Base-by-base conservation (phyloP, 164 flowering plant species). In the Tetracentron sinense region DNA sequence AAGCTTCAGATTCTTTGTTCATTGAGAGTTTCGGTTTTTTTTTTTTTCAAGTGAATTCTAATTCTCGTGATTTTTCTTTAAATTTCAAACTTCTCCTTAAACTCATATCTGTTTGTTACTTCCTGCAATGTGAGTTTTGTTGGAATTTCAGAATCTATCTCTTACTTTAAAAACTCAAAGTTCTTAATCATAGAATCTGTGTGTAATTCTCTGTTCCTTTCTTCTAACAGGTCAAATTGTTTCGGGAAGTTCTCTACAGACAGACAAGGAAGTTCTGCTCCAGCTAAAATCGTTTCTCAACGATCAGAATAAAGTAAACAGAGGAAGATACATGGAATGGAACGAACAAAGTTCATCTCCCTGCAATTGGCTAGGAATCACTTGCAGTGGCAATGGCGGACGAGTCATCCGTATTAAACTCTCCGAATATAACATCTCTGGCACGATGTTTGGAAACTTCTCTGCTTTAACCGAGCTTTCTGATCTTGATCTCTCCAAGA, bases 401-500 rank as follows among this genome's bases (percentile, higher is more conserved):
- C n/a, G n/a, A n/a, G n/a, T n/a, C n/a, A n/a, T n/a, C n/a, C n/a
- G n/a, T n/a, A 50, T 90, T 56, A 22, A 77, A 54, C 84, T 90
- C 20, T 74, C 84, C 0, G 63, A 47, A 27, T 69, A 58, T 54
- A 31, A 54, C 35, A 78, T 86, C 22, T 30, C 87, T 42, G 83
- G 88, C 16, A 53, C 42, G 2, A 47, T 88, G 1, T 91, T 80
- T 66, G 20, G 10, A 0, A 82, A 82, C 71, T 92, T 88, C 77
- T 89, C 98, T 2, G 74, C 76, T n/a, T 70, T 92, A 17, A 69
- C 95, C 0, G 75, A 74, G 26, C 86, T 92, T 2, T 17, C 78
- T 4, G 30, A 58, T 47, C 81, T 92, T 29, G 95, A 92, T 61
- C 78, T 92, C 35, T 92, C 98, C 7, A 10, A 2, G n/a, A 89